Evolutionary conservation across 805 yeast species (phyloP).

Genomic region (Wickerhamiella brachini): DNA sequence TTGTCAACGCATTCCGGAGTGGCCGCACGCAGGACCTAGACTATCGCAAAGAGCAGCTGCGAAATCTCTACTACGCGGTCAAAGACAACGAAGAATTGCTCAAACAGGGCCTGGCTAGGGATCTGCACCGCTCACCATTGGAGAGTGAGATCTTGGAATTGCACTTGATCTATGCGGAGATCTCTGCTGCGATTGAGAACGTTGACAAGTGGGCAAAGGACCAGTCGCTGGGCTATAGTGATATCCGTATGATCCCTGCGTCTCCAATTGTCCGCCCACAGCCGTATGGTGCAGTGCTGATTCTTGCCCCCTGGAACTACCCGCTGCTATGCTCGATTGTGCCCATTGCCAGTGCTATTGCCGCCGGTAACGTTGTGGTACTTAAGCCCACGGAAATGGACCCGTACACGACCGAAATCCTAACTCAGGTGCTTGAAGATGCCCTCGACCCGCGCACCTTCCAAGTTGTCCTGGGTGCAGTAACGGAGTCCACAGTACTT

Average conservation of each 20-base stretch:
- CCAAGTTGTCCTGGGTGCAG: slow-evolving; percentile 58
- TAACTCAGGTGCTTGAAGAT: slow-evolving; percentile 40
- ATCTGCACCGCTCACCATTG: slow-evolving; percentile 48
- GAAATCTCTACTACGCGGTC: slow-evolving; percentile 51
- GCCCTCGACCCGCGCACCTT: slow-evolving; percentile 45
- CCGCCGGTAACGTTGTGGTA: slow-evolving; percentile 73
- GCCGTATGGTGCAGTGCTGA: slow-evolving; percentile 50
- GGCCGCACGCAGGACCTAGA: slow-evolving; percentile 40
- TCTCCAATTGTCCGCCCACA: slow-evolving; percentile 15
- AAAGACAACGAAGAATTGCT: slow-evolving; percentile 43
- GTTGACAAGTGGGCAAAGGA: slow-evolving; percentile 51
- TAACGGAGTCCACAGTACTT: slow-evolving; percentile 45
- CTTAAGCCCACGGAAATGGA: slow-evolving; percentile 64
- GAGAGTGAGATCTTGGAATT: slow-evolving; percentile 56
- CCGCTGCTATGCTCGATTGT: slow-evolving; percentile 51
- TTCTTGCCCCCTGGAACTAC: slow-evolving; percentile 71
- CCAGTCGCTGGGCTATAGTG: slow-evolving; percentile 21
- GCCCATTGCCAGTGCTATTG: slow-evolving; percentile 67
- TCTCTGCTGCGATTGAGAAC: slow-evolving; percentile 43
- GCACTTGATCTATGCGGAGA: slow-evolving; percentile 37
- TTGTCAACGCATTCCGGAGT: slow-evolving; percentile 30
- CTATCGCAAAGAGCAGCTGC: slow-evolving; percentile 46
- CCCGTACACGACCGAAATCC: slow-evolving; percentile 43
- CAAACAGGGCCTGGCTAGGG: slow-evolving; percentile 44
- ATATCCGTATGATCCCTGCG: slow-evolving; percentile 14